A percentile compares a stretch with the other conserved stretches of the same genome.
Evolutionary conservation across 805 yeast species (phyloP).

Genomic region (Ogataea polymorpha): DNA sequence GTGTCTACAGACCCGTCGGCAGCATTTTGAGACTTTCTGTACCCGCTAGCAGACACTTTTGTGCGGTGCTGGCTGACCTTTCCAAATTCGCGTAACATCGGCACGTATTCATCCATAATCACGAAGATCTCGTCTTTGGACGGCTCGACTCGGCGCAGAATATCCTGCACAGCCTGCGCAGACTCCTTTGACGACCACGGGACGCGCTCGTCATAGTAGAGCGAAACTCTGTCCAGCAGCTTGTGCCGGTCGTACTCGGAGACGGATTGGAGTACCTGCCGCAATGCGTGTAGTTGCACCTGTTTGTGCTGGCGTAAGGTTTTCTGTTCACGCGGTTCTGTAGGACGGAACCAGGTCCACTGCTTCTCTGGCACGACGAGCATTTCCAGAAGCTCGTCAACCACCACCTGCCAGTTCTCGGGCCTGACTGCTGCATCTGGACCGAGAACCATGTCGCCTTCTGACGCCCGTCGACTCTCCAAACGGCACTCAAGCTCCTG

Average conservation of each 20-base stretch:
- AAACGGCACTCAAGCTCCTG: not conserved
- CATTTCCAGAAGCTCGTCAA: not conserved
- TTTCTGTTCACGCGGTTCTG: not conserved
- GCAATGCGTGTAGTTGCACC: not conserved
- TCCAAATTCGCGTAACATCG: conserved; percentile 10
- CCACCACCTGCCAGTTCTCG: not conserved
- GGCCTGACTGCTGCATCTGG: too few relatives aligned
- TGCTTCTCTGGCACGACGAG: not conserved
- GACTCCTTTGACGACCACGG: conserved; percentile 11
- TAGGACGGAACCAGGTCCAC: conserved; percentile 1
- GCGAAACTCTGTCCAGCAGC: not conserved
- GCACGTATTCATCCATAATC: conserved; percentile 1
- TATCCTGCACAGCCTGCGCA: not conserved
- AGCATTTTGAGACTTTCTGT: conserved; percentile 4
- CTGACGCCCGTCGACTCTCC: too few relatives aligned
- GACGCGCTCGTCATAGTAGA: conserved; percentile 1
- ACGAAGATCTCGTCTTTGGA: not conserved
- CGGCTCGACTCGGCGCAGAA: not conserved
- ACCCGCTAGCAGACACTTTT: conserved; percentile 16
- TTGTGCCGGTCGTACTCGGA: not conserved
- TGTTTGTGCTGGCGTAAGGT: not conserved
- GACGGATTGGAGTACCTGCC: not conserved
- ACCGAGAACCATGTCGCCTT: too few relatives aligned
- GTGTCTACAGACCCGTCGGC: conserved; percentile 14
- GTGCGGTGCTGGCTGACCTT: conserved; percentile 6